A percentile compares a stretch with the other conserved stretches of the same genome.
Conservation (phyloP, 768 basidiomycete species). For the Boletus eberwhitei region DNA sequence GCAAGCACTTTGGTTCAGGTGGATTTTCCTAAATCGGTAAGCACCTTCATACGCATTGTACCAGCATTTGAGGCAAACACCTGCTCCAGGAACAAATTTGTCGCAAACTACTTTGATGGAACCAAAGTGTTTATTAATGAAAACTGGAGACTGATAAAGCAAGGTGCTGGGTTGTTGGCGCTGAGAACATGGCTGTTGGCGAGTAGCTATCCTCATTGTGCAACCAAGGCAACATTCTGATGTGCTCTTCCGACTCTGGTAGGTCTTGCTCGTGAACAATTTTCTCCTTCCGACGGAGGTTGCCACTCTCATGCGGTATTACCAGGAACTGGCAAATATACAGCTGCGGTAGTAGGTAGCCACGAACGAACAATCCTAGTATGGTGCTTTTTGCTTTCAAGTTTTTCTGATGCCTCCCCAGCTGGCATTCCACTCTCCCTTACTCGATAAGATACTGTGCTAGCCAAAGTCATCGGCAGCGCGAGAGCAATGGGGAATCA, state of each 20-base stretch:
- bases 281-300: conserved; percentile 53
- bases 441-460: not conserved
- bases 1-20: conserved; percentile 72
- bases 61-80: not conserved
- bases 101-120: conserved; percentile 53
- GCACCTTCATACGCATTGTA: conserved; percentile 1
- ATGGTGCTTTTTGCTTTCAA: not conserved
- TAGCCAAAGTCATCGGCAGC: not conserved
- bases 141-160: conserved; percentile 65
- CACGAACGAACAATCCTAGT: not conserved
- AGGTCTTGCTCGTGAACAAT: conserved; percentile 55
- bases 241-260: not conserved
- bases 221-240: not conserved
- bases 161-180: conserved; percentile 65
- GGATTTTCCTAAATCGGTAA: conserved; percentile 65
- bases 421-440: too few relatives aligned
- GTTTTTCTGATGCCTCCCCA: not conserved
- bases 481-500: not conserved
- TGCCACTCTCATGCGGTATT: conserved; percentile 47
- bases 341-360: conserved; percentile 33
- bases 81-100: conserved; percentile 47
- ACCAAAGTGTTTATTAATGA: conserved; percentile 52
- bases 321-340: conserved; percentile 50
- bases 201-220: conserved; percentile 15
- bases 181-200: conserved; percentile 62